A percentile compares a stretch with the other conserved stretches of the same genome.
Conservation (phyloP, 2,329 filamentous ascomycete genomes). For the Pseudofabraea citricarpa region DNA sequence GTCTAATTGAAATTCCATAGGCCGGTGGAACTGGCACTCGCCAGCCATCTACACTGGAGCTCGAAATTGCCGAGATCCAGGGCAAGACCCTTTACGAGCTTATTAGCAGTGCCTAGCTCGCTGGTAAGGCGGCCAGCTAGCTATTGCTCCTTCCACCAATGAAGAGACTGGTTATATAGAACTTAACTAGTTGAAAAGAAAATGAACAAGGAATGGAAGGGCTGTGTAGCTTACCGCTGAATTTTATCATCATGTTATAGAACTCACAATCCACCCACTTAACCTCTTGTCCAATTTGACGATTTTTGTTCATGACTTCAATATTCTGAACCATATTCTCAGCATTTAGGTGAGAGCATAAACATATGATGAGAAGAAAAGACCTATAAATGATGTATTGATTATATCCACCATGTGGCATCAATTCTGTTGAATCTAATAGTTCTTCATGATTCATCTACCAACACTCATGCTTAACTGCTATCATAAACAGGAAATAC, state of each 20-base stretch:
- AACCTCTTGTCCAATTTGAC: background rate
- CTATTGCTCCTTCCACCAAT: background rate
- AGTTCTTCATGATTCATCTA: too few species aligned
- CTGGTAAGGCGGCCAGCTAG: background rate
- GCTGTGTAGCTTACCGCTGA: background rate
- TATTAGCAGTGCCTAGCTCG: conserved; percentile 44
- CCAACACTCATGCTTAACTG: too few species aligned
- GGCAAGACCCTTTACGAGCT: conserved; percentile 79
- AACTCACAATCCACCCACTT: background rate
- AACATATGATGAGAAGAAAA: too few species aligned
- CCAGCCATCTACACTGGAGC: conserved; percentile 70
- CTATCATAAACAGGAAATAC: too few species aligned
- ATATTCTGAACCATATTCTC: too few species aligned
- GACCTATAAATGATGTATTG: too few species aligned
- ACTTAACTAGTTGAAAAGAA: background rate
- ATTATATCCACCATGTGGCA: too few species aligned
- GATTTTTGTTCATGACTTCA: background rate
- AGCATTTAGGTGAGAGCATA: too few species aligned
- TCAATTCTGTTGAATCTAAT: too few species aligned
- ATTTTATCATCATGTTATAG: background rate
- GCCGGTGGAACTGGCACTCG: conserved; percentile 68
- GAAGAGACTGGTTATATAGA: background rate
- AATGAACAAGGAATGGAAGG: background rate
- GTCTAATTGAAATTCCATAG: conserved; percentile 22
- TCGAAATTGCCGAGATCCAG: conserved; percentile 75